phyloP scores from a whole-genome alignment of 257 asterid species.

The Nyctanthes arbortristis region DNA sequence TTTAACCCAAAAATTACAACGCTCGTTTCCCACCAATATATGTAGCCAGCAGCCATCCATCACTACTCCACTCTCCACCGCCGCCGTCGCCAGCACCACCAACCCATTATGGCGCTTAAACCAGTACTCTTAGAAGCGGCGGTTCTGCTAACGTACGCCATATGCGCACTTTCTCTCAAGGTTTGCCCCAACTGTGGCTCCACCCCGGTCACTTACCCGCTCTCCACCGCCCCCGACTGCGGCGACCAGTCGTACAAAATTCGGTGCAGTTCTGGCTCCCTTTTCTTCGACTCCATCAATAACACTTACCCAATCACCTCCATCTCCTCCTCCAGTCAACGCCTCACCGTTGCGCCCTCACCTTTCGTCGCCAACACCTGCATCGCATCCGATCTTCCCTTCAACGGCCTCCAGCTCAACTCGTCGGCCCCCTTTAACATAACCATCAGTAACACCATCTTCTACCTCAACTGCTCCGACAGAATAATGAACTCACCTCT shows the following conservation, averaged over 20 bases:
- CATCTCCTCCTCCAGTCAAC: slow-evolving; percentile 52
- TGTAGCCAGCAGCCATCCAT: background rate
- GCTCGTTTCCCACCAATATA: slow-evolving; percentile 11
- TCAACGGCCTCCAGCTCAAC: slow-evolving; percentile 71
- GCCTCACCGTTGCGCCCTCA: slow-evolving; percentile 62
- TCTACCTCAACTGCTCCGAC: slow-evolving; percentile 63
- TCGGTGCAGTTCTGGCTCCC: slow-evolving; percentile 50
- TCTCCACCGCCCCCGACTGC: slow-evolving; percentile 70
- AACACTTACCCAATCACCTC: slow-evolving; percentile 71
- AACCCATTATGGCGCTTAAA: slow-evolving; percentile 23
- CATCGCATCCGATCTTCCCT: slow-evolving; percentile 58
- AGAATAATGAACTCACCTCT: slow-evolving; percentile 44
- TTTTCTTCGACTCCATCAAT: slow-evolving; percentile 62
- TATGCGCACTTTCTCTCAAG: slow-evolving; percentile 36
- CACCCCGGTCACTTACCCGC: slow-evolving; percentile 77
- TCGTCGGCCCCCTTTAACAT: slow-evolving; percentile 73
- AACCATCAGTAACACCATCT: slow-evolving; percentile 75
- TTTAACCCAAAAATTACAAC: no score
- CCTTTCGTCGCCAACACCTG: slow-evolving; percentile 64
- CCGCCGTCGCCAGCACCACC: slow-evolving; percentile 1
- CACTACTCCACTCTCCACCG: slow-evolving; percentile 9
- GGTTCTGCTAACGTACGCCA: slow-evolving; percentile 41
- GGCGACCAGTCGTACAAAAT: slow-evolving; percentile 71
- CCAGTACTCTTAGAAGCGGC: slow-evolving; percentile 23
- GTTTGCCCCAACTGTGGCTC: slow-evolving; percentile 73